Percentiles rank a stretch among this genome's conserved stretches.
These are phyloP conservation scores for Allodekkera sacchari DNA, from an alignment of 805 yeast species.

Conservation along the genomic window DNA sequence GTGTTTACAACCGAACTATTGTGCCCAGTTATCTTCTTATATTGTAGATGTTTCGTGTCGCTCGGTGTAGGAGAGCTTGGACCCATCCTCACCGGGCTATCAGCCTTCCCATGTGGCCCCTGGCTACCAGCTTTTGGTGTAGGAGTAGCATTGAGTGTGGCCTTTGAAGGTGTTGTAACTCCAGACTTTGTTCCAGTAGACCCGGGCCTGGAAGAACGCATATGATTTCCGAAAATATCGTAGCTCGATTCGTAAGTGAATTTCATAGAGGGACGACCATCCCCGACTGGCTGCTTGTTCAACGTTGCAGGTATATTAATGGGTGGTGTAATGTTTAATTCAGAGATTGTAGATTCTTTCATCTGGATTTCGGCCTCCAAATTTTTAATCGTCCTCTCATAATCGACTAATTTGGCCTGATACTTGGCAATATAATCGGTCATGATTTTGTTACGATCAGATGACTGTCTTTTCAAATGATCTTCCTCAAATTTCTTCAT, in stretches of 20 bases:
- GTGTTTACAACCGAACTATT: too few species aligned
- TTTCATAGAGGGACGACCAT: conserved; percentile 4
- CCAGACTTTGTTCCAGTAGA: conserved; percentile 3
- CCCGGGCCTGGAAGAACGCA: not conserved
- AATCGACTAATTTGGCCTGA: not conserved
- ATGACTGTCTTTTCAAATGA: not conserved
- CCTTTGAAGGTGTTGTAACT: too few species aligned
- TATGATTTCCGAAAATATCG: conserved; percentile 5
- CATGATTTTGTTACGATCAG: not conserved
- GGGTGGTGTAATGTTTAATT: conserved; percentile 15
- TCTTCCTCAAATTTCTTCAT: not conserved
- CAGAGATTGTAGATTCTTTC: conserved; percentile 12
- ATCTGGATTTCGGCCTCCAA: conserved; percentile 6
- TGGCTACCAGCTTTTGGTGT: too few species aligned
- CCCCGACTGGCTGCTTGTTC: not conserved
- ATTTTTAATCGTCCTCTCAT: conserved; percentile 6
- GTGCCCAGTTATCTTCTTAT: too few species aligned
- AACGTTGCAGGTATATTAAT: conserved; percentile 13
- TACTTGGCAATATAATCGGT: not conserved
- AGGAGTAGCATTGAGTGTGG: too few species aligned
- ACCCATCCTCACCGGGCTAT: too few species aligned
- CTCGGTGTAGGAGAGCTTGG: too few species aligned
- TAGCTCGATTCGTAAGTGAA: conserved; percentile 5
- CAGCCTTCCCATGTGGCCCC: too few species aligned
- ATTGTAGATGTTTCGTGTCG: too few species aligned